Evolutionary conservation across 768 basidiomycete genomes (phyloP).

Genomic region (Boletus patriciae): DNA sequence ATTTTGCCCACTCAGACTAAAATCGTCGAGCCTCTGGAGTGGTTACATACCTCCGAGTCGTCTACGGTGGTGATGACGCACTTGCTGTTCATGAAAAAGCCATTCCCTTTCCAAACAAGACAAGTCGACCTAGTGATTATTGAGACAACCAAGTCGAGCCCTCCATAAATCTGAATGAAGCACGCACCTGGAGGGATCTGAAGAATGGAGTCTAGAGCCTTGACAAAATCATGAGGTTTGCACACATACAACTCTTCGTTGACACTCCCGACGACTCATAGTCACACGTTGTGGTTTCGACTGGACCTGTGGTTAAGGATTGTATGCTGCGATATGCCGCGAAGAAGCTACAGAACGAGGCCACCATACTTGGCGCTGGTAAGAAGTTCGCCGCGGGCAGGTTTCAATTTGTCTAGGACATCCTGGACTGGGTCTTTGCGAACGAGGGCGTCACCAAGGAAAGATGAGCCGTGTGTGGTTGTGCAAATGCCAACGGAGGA

Average conservation of each 20-base stretch:
- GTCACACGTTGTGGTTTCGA: slow-evolving; percentile 81
- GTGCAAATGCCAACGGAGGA: no score
- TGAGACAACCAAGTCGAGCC: not conserved
- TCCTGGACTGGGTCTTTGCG: slow-evolving; percentile 64
- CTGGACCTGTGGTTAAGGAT: slow-evolving; percentile 72
- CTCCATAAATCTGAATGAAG: not conserved
- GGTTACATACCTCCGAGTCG: slow-evolving; percentile 67
- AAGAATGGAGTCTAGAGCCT: slow-evolving; percentile 91
- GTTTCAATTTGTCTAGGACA: slow-evolving; percentile 68
- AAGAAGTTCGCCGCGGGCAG: slow-evolving; percentile 43
- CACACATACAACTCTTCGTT: slow-evolving; percentile 68
- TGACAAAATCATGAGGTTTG: slow-evolving; percentile 81
- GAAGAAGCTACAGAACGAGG: not conserved
- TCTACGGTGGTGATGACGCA: slow-evolving; percentile 93
- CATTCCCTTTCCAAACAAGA: slow-evolving; percentile 96
- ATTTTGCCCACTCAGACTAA: no score
- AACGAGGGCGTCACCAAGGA: slow-evolving; percentile 57
- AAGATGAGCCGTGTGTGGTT: slow-evolving; percentile 42
- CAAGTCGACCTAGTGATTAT: slow-evolving; percentile 73
- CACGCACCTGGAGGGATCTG: slow-evolving; percentile 81
- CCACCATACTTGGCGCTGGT: slow-evolving; percentile 37
- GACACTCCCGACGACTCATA: no score
- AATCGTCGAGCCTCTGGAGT: no score
- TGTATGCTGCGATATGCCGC: not conserved
- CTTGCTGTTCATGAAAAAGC: slow-evolving; percentile 83